Conservation (phyloP, 148 eudicot species). For the Mesembryanthemum crystallinum region DNA sequence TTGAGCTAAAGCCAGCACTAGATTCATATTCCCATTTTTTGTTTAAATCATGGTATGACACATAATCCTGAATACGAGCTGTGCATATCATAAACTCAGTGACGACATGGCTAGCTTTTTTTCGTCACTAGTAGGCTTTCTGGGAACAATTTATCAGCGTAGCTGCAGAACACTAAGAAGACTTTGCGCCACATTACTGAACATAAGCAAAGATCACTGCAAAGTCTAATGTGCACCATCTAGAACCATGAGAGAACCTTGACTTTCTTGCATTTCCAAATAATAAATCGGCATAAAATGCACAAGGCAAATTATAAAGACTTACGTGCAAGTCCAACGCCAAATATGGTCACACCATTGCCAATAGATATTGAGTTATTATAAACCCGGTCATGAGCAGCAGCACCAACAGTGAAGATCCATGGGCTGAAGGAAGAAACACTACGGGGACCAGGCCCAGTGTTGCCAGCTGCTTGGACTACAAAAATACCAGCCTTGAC, state of each 20-base stretch:
- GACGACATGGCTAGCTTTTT: too few species aligned
- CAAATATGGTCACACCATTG: conserved; percentile 67
- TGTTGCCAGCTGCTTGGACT: conserved; percentile 98
- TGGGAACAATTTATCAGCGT: too few species aligned
- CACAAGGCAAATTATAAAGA: conserved; percentile 1
- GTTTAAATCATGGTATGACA: too few species aligned
- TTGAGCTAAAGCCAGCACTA: background rate
- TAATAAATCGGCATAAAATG: background rate
- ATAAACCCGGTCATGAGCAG: conserved; percentile 86
- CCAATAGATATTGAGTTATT: conserved; percentile 79
- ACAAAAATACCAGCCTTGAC: conserved; percentile 87
- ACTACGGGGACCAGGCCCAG: conserved; percentile 96
- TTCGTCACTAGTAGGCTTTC: too few species aligned
- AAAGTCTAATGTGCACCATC: background rate
- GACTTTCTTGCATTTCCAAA: background rate
- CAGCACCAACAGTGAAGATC: conserved; percentile 98
- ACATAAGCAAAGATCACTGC: background rate
- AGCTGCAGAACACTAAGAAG: too few species aligned
- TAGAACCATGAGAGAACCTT: background rate
- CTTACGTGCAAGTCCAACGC: conserved; percentile 98
- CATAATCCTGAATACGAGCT: too few species aligned
- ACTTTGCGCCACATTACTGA: background rate
- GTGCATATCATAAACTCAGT: too few species aligned
- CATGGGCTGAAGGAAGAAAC: conserved; percentile 95
- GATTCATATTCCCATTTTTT: background rate